These are phyloP conservation scores for Aphanomyces astaci DNA, from an alignment of 352 stramenopile species.

Conservation along the genomic window DNA sequence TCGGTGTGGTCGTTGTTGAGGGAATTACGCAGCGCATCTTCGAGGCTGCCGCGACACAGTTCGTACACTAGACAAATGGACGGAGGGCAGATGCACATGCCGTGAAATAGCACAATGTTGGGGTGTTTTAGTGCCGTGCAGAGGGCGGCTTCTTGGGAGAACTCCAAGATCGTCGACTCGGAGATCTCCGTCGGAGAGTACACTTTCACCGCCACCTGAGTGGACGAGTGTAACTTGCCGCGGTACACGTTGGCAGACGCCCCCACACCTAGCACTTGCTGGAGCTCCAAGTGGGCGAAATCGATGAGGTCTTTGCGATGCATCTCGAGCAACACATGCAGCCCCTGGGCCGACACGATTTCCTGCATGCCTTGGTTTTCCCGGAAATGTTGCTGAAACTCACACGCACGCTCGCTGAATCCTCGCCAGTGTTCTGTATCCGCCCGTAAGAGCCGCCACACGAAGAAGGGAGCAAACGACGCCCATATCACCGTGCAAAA, in stretches of 20 bases:
- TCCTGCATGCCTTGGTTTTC: conserved; percentile 28
- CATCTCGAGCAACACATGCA: conserved; percentile 43
- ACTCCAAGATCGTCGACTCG: conserved; percentile 35
- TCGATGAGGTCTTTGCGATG: conserved; percentile 46
- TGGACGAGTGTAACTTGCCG: conserved; percentile 32
- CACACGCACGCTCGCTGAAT: conserved; percentile 40
- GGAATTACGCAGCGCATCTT: conserved; percentile 26
- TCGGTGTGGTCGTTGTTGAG: neutral
- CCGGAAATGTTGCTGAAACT: conserved; percentile 17
- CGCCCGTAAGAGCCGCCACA: conserved; percentile 60
- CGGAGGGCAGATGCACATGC: conserved; percentile 46
- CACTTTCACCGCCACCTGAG: conserved; percentile 46
- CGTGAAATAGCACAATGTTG: conserved; percentile 44
- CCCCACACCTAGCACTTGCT: conserved; percentile 35
- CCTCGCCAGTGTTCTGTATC: conserved; percentile 70
- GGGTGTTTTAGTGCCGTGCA: conserved; percentile 35
- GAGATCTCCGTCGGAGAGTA: conserved; percentile 47
- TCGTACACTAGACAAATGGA: conserved; percentile 48
- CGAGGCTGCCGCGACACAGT: conserved; percentile 40
- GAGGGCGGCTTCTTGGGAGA: conserved; percentile 42
- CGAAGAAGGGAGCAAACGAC: conserved; percentile 47
- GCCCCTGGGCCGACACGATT: conserved; percentile 36
- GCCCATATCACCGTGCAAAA: conserved; percentile 47
- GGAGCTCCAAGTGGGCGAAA: conserved; percentile 41
- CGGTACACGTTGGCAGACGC: conserved; percentile 40